Evolutionary conservation across 108 stramenopile species (phyloP), one percentile per base, ranked within the genome.

Genomic region (Fragilaria crotonensis): DNA sequence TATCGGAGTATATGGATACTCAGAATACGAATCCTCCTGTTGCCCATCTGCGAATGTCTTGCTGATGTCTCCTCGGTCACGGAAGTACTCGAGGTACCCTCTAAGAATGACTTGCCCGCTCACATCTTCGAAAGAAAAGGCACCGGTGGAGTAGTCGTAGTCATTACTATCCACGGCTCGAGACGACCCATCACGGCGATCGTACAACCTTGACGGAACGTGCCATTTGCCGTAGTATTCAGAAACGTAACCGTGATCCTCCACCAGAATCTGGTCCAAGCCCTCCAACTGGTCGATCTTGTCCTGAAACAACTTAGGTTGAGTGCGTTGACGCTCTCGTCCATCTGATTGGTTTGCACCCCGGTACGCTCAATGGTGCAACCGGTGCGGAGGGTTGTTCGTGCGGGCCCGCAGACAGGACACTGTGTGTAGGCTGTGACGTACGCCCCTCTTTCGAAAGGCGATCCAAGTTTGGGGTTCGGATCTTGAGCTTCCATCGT

Each of bases 151-250:
- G 22, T 57, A 45, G 30, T 65, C 22, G 23, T 33, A 52, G 0
- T 65, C 56, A 14, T 57, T 60, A n/a, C n/a, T n/a, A n/a, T n/a
- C n/a, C n/a, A n/a, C n/a, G n/a, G n/a, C n/a, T n/a, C n/a, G n/a
- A n/a, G n/a, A n/a, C n/a, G n/a, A n/a, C n/a, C n/a, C n/a, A n/a
- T n/a, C n/a, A n/a, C n/a, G n/a, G n/a, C n/a, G n/a, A n/a, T n/a
- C n/a, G n/a, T n/a, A n/a, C n/a, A n/a, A n/a, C n/a, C n/a, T n/a
- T n/a, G n/a, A n/a, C n/a, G n/a, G n/a, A n/a, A n/a, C n/a, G 30
- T 67, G 66, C 47, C 48, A 60, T 30, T 67, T 67, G 4, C 66
- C 66, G 58, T 67, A 67, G 52, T 59, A 67, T 60, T 67, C 66
- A 18, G 48, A 26, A 7, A 33, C 48, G 28, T 67, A 67, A 5